Percentiles rank a stretch among this genome's conserved stretches.
phyloP scores from a whole-genome alignment of 306 rosid genomes.

The Cajanus cajan region DNA sequence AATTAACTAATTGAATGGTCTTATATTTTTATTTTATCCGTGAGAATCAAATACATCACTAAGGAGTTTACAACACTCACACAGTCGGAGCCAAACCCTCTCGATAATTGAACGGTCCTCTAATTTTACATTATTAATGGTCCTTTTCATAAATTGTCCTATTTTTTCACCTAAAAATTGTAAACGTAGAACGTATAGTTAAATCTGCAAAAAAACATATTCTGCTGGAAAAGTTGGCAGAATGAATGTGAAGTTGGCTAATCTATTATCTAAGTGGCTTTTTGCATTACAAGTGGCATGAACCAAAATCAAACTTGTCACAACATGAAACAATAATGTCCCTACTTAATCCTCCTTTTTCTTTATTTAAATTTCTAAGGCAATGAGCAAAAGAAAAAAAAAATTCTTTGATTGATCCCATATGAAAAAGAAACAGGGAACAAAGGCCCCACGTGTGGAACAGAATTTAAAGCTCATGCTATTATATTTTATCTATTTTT shows the following conservation, averaged over 20 bases:
- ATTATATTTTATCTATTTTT: slow-evolving; percentile 37
- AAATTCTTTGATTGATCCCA: slow-evolving; percentile 58
- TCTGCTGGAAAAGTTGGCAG: background rate
- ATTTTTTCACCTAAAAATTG: background rate
- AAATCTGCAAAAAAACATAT: background rate
- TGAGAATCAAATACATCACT: too few species aligned
- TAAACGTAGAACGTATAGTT: background rate
- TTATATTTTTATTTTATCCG: too few species aligned
- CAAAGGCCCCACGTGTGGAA: slow-evolving; percentile 88
- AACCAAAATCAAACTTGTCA: slow-evolving; percentile 16
- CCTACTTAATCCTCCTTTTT: slow-evolving; percentile 15
- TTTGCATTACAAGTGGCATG: background rate
- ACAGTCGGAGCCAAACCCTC: too few species aligned
- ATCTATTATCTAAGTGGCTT: background rate
- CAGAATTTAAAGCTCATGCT: slow-evolving; percentile 53
- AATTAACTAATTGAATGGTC: background rate
- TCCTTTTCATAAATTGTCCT: background rate
- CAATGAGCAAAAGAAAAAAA: slow-evolving; percentile 22
- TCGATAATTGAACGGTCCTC: too few species aligned
- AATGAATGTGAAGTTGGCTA: background rate
- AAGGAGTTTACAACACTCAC: too few species aligned
- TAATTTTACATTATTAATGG: background rate
- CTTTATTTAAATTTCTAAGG: slow-evolving; percentile 17
- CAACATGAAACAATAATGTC: slow-evolving; percentile 8
- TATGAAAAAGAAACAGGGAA: slow-evolving; percentile 45